phyloP scores from a whole-genome alignment of 805 yeast genomes.

The Scheffersomyces stipitis region DNA sequence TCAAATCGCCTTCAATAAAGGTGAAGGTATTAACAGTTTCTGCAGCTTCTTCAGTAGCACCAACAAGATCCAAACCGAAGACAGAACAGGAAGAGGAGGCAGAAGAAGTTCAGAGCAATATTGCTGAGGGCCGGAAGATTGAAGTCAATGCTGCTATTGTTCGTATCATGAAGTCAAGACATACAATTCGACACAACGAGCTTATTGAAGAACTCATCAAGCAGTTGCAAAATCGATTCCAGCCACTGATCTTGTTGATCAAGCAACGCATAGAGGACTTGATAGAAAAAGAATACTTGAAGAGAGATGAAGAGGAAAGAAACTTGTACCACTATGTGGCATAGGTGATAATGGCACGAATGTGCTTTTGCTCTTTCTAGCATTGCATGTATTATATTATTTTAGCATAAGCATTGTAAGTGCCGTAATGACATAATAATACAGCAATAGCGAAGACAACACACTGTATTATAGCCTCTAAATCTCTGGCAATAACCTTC shows the following conservation, averaged over 20 bases:
- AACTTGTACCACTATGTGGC: conserved; percentile 70
- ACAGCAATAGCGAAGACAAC: too few species aligned
- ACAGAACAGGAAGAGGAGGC: conserved; percentile 55
- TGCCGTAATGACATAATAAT: too few species aligned
- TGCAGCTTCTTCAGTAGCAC: conserved; percentile 18
- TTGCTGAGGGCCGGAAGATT: conserved; percentile 62
- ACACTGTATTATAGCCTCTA: too few species aligned
- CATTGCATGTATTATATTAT: too few species aligned
- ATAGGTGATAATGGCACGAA: too few species aligned
- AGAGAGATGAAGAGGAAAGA: conserved; percentile 63
- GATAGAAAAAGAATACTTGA: conserved; percentile 78
- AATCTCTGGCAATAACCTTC: too few species aligned
- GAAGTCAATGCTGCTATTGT: conserved; percentile 86
- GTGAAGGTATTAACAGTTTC: conserved; percentile 76
- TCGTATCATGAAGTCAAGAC: conserved; percentile 79
- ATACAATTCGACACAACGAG: conserved; percentile 58
- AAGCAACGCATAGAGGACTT: conserved; percentile 73
- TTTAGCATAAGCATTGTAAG: too few species aligned
- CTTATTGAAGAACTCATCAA: conserved; percentile 64
- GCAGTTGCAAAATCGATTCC: conserved; percentile 61
- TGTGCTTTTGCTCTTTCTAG: too few species aligned
- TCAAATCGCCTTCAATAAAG: conserved; percentile 64
- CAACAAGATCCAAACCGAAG: conserved; percentile 24
- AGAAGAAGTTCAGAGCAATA: conserved; percentile 51
- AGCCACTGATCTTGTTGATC: conserved; percentile 64